Evolutionary conservation across 2,329 filamentous ascomycete genomes (phyloP).

Genomic region (Thelonectria olida): DNA sequence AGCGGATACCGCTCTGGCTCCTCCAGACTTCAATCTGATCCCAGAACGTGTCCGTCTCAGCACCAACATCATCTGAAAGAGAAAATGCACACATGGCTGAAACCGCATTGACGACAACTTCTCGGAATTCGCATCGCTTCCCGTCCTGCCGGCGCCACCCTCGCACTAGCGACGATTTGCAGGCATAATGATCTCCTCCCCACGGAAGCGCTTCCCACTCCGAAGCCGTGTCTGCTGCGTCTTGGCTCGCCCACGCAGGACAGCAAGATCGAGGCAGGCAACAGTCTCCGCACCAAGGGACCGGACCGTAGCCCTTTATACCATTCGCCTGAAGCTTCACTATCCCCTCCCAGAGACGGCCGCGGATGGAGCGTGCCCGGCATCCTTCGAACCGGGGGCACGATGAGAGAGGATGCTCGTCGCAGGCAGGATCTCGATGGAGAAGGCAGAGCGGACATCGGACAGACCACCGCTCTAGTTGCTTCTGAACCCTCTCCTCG

Average conservation of each 20-base stretch:
- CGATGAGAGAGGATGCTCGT: not conserved
- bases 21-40: not conserved
- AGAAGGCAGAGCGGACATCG: not conserved
- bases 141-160: not conserved
- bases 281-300: not conserved
- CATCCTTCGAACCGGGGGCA: not conserved
- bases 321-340: not conserved
- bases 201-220: not conserved
- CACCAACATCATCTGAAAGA: not conserved
- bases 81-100: not conserved
- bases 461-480: not conserved
- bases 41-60: not conserved
- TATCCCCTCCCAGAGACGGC: not conserved
- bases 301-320: not conserved
- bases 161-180: not conserved
- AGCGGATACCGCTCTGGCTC: not conserved
- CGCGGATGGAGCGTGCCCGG: not conserved
- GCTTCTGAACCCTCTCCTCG: not conserved
- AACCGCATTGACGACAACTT: not conserved
- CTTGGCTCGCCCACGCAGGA: not conserved
- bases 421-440: not conserved
- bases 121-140: not conserved
- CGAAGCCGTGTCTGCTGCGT: not conserved
- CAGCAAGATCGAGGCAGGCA: not conserved
- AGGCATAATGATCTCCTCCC: not conserved